Base-by-base conservation (phyloP, 1,139 yeast genomes). In the Blastobotrys ciferrii region DNA sequence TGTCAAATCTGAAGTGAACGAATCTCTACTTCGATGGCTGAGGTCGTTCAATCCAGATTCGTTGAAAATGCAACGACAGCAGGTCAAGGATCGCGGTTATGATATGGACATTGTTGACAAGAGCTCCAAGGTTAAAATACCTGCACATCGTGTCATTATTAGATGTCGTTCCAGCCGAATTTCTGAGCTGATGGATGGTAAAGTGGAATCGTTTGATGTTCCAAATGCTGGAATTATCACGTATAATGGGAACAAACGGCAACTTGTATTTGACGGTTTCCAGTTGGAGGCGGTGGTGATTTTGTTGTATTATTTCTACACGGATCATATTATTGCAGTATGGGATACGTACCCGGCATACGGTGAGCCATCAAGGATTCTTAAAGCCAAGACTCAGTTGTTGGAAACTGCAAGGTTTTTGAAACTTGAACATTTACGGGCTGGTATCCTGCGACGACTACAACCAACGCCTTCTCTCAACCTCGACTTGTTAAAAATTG, bases 291-390 rank as follows among this genome's bases (percentile, higher is more conserved):
- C 74, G 2, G 61, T 72, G 28, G 57, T 70, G 11, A 59, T 75
- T 2, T 53, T 73, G 23, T 45, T 74, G 3, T 75, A 77, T 52
- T 72, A 69, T 48, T 46, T 78, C 1, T 80, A 80, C 58, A 77
- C 82, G 0, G 81, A 77, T 50, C 61, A 61, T 12, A 54, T 64
- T 3, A 43, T 71, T 5, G 70, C 67, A 28, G 62, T 73, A 1
- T 76, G 80, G 80, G 67, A 67, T 7, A 59, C 59, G 2, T 60
- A 55, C 36, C 38, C 54, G 12, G 51, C 40, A 43, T 50, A 50
- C 15, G 36, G 2, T 46, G 58, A 31, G 37, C 58, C 20, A 55
- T 64, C 55, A 13, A 54, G 53, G 13, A 46, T 64, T 12, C 50
- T 55, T 38, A 48, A 56, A 1, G 55, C 68, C 4, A 65, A 64